Evolutionary conservation across 192 early-diverging fungal species (phyloP).

Genomic region (Linnemannia schmuckeri): DNA sequence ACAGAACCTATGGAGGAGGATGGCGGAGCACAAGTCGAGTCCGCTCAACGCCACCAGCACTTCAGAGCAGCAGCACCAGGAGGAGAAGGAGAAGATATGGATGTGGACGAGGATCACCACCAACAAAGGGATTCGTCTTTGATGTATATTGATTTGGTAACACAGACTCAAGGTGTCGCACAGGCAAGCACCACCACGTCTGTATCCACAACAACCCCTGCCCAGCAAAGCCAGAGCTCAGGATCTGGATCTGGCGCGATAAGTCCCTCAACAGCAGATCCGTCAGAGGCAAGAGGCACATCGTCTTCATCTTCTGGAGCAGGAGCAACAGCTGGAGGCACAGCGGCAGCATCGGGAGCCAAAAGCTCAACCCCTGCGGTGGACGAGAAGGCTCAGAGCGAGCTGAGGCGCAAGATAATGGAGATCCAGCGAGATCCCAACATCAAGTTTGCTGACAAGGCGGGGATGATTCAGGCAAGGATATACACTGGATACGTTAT

Average conservation of each 20-base stretch:
- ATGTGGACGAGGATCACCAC: conserved; percentile 11
- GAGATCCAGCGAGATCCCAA: conserved; percentile 69
- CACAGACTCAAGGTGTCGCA: background rate
- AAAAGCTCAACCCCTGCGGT: conserved; percentile 21
- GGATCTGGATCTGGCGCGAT: background rate
- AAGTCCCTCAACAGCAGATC: background rate
- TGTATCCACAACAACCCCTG: background rate
- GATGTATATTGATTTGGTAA: conserved; percentile 5
- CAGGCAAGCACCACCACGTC: background rate
- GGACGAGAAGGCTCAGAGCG: conserved; percentile 53
- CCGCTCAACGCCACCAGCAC: background rate
- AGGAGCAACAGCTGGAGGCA: background rate
- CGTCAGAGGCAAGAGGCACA: background rate
- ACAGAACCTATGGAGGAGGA: conserved; percentile 11
- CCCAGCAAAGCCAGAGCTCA: background rate
- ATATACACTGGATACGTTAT: background rate
- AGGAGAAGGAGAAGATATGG: conserved; percentile 15
- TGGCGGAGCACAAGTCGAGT: background rate
- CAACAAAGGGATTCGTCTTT: background rate
- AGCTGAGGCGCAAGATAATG: conserved; percentile 76
- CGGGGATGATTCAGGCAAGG: conserved; percentile 76
- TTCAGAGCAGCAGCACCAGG: background rate
- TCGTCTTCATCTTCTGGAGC: background rate
- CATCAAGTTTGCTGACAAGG: conserved; percentile 72
- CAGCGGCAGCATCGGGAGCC: background rate